Evolutionary conservation across 2,329 filamentous ascomycete genomes (phyloP).

Genomic region (Beauveria brongniartii): DNA sequence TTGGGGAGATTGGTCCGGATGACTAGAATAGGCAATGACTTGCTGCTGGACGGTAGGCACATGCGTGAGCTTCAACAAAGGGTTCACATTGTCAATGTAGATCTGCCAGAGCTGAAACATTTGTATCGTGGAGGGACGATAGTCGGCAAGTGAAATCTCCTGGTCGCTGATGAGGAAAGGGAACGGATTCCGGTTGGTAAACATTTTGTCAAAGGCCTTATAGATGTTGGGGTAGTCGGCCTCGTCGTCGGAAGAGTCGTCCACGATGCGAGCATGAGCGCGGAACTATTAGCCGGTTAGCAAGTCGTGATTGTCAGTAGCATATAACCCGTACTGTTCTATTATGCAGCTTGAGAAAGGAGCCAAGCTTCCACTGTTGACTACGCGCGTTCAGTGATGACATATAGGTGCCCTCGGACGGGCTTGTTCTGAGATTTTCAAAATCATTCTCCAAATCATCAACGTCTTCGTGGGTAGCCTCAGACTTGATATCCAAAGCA

Average conservation of each 20-base stretch:
- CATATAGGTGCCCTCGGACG: constrained; percentile 32
- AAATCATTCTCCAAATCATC: constrained; percentile 50
- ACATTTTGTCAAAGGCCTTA: constrained; percentile 52
- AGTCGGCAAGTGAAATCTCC: constrained; percentile 33
- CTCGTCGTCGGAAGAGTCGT: constrained; percentile 50
- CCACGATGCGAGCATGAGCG: constrained; percentile 37
- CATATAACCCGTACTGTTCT: background rate
- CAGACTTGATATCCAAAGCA: constrained; percentile 4
- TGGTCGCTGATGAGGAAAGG: constrained; percentile 46
- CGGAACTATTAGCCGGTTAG: constrained; percentile 33
- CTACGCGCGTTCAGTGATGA: constrained; percentile 10
- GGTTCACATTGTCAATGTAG: constrained; percentile 62
- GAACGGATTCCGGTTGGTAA: constrained; percentile 46
- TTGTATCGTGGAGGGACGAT: constrained; percentile 48
- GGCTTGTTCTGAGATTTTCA: constrained; percentile 45
- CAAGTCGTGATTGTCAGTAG: background rate
- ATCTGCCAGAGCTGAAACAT: constrained; percentile 61
- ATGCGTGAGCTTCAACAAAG: constrained; percentile 60
- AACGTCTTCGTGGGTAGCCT: constrained; percentile 38
- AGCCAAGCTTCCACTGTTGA: constrained; percentile 12
- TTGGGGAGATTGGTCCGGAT: constrained; percentile 44
- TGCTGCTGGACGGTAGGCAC: constrained; percentile 56
- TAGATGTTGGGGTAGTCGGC: constrained; percentile 47
- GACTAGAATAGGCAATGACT: constrained; percentile 53
- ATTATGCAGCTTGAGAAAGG: constrained; percentile 22